Conservation (phyloP, 2,329 filamentous ascomycete genomes). For the Aspergillus pseudoviridinutans region DNA sequence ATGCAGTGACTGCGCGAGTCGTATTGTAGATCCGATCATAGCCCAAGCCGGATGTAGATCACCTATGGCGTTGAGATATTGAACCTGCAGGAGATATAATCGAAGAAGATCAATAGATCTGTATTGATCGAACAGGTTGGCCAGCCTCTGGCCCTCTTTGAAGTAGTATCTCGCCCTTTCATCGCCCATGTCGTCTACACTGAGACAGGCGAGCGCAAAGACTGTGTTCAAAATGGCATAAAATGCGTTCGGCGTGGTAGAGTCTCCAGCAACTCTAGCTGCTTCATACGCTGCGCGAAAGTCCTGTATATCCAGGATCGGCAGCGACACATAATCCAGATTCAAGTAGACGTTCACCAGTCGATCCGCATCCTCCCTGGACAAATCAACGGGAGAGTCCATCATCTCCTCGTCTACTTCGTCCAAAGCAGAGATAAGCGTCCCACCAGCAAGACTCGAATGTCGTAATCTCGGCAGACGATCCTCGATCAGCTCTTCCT, state of each 20-base stretch:
- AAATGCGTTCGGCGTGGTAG: conserved; percentile 10
- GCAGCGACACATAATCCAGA: conserved; percentile 24
- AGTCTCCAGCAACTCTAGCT: conserved; percentile 2
- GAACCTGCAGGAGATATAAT: conserved; percentile 17
- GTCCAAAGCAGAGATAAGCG: not conserved
- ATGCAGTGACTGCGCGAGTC: conserved; percentile 16
- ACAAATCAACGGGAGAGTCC: conserved; percentile 4
- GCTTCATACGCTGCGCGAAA: conserved; percentile 16
- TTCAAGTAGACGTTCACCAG: conserved; percentile 18
- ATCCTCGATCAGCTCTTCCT: conserved; percentile 2
- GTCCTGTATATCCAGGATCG: conserved; percentile 17
- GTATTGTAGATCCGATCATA: conserved; percentile 18
- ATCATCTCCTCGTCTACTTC: not conserved
- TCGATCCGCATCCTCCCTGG: conserved; percentile 13
- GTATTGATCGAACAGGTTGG: conserved; percentile 10
- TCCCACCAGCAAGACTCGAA: not conserved
- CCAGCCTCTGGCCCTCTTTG: conserved; percentile 13
- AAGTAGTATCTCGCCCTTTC: conserved; percentile 14
- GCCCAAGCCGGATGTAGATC: conserved; percentile 19
- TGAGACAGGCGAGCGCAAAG: conserved; percentile 17
- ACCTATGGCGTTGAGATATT: conserved; percentile 21
- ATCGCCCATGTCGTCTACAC: conserved; percentile 2
- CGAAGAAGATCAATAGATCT: conserved; percentile 13
- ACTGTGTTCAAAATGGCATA: conserved; percentile 17
- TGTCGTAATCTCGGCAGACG: not conserved